Conservation (phyloP, 192 early-diverging fungal species). For the Podila horticola region DNA sequence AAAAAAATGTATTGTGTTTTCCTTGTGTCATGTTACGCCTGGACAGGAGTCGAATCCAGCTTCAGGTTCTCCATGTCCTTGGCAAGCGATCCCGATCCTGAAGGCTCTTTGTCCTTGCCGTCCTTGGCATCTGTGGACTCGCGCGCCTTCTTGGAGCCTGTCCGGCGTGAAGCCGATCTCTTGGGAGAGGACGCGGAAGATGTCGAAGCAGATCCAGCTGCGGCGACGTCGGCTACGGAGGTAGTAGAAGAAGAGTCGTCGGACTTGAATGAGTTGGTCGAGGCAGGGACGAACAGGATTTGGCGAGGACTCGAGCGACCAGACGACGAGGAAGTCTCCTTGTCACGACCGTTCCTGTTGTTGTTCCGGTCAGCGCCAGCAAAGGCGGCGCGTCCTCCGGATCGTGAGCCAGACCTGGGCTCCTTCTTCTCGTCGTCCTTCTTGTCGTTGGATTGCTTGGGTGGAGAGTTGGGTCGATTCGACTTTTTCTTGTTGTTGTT, state of each 20-base stretch:
- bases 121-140: background rate
- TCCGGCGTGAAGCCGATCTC: background rate
- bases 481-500: background rate
- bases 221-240: background rate
- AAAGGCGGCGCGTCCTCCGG: too few species aligned
- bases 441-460: background rate
- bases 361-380: too few species aligned
- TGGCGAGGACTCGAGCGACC: constrained; percentile 3
- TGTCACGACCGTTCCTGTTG: too few species aligned
- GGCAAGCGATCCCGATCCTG: background rate
- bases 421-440: background rate
- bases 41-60: too few species aligned
- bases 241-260: background rate
- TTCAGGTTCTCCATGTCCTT: background rate
- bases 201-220: background rate
- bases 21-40: too few species aligned
- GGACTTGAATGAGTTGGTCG: constrained; percentile 16
- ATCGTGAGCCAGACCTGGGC: too few species aligned
- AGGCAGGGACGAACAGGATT: constrained; percentile 34
- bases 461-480: background rate
- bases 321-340: background rate
- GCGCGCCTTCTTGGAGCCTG: background rate
- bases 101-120: background rate
- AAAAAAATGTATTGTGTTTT: too few species aligned
- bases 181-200: background rate